Base-by-base conservation (phyloP, 2,329 filamentous ascomycete species). In the Zasmidium angulare region DNA sequence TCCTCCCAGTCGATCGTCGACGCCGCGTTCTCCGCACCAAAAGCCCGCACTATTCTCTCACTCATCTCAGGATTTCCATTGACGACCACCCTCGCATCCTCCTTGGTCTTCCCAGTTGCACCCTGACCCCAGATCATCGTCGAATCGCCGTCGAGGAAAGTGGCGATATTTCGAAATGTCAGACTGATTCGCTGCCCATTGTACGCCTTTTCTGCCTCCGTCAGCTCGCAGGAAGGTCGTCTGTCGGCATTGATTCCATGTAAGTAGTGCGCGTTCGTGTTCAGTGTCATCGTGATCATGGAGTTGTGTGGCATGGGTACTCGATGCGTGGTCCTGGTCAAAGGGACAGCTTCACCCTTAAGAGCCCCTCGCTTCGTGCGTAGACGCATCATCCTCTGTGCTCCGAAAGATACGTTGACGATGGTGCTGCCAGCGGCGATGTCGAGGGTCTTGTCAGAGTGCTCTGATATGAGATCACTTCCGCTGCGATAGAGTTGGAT, bases 401-500 rank as follows among this genome's bases (percentile, higher is more conserved):
- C 93, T 1, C 95, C 95, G n/a, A 98, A 83, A 65, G 91, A 96
- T 52, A 96, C 86, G 71, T 98, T 99, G 65, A 93, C 91, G 66
- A 99, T 96, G 60, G 83, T 93, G 22, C 90, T 95, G 3, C 82
- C 86, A 23, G 84, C 85, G 12, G 86, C 87, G 58, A 99, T 95
- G 72, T 99, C 95, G 22, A 99, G 80, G 0, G 93, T 96, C 77
- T 99, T 99, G 74, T 99, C 95, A 43, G 91, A 96, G 71, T 99
- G 95, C 72, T 99, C 95, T 0, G 91, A 95, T 63, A 99, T 99
- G 72, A 91, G 91, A 75, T 99, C 95, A 50, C 85, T 86, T 2
- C 93, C 91, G 66, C 84, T 83, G n/a, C 95, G 90, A 71, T 99
- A 99, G 59, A 92, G 84, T 71, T 99, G 95, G 49, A 99, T 96